Percentiles rank a stretch among this genome's conserved stretches.
Evolutionary conservation across 805 yeast species (phyloP).

Genomic region (Nakazawaea populi): DNA sequence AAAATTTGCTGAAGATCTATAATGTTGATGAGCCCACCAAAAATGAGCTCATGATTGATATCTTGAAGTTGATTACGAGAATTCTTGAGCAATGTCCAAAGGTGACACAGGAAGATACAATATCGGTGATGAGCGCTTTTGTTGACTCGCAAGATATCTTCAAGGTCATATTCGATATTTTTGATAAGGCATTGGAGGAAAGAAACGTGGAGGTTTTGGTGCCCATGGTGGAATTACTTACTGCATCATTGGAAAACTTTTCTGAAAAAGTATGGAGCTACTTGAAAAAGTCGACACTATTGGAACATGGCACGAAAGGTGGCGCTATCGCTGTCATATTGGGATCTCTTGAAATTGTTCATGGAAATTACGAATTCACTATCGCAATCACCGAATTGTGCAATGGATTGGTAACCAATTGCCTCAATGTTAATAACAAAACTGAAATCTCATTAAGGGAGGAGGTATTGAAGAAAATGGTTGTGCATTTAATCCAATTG

Average conservation of each 20-base stretch:
- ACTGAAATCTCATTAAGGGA: slow-evolving; percentile 39
- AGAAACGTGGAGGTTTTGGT: slow-evolving; percentile 42
- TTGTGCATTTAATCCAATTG: slow-evolving; percentile 53
- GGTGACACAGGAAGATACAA: slow-evolving; percentile 20
- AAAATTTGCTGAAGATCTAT: slow-evolving; percentile 43
- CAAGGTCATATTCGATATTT: slow-evolving; percentile 57
- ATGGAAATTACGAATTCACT: slow-evolving; percentile 63
- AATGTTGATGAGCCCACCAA: slow-evolving; percentile 32
- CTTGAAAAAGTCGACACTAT: slow-evolving; percentile 57
- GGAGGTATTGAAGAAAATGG: slow-evolving; percentile 48
- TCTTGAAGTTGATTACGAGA: slow-evolving; percentile 44
- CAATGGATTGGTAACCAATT: slow-evolving; percentile 44
- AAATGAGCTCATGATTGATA: slow-evolving; percentile 35
- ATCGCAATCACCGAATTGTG: slow-evolving; percentile 52
- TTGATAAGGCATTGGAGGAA: slow-evolving; percentile 61
- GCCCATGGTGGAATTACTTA: slow-evolving; percentile 43
- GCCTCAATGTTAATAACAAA: slow-evolving; percentile 33
- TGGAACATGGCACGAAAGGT: slow-evolving; percentile 57
- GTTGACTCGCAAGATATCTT: slow-evolving; percentile 27
- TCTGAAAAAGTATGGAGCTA: slow-evolving; percentile 79
- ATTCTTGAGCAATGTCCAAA: slow-evolving; percentile 35
- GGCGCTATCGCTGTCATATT: slow-evolving; percentile 57
- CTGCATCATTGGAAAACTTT: slow-evolving; percentile 38
- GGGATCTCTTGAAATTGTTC: slow-evolving; percentile 67
- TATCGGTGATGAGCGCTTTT: slow-evolving; percentile 28